Base-by-base conservation (phyloP, 257 asterid genomes). In the Eustoma russellianum region DNA sequence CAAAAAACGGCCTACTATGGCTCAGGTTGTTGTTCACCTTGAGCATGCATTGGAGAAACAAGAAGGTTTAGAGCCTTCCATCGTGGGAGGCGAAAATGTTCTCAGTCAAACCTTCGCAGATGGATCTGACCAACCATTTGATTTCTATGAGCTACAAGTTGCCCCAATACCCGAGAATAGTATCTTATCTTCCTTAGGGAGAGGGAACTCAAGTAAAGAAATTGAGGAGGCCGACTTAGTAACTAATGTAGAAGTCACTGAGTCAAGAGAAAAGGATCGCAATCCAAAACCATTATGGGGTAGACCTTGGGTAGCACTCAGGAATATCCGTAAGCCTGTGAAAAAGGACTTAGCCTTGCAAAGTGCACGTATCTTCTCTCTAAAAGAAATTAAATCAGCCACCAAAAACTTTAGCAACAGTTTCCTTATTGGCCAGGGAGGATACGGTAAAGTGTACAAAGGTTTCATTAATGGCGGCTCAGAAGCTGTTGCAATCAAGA, bases 401-500 rank as follows among this genome's bases (percentile, higher is more conserved):
- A 11, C 45, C 35, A 14, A 53, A 15, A 43, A 14, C 57, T 9
- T 33, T 38, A 38, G 43, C 43, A 24, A 24, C 3, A 5, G 3
- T 24, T 24, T 24, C 30, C 30, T 15, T 52, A 55, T 48, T 50
- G 59, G 69, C 0, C 28, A 9, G 52, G 66, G 73, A 1, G 66
- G 63, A 14, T 58, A 57, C 12, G 70, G 65, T 5, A 58, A 24
- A 1, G 70, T 58, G 8, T 65, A 65, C 48, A 65, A 58, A 47
- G 70, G 70, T 18, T 52, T 33, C 50, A 28, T 65, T 11, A 8
- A 15, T 15, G 45, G 53, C 12, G 30, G 52, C 14, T 28, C 41
- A 3, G 62, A 28, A 17, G 15, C 45, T 57, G 53, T 57, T 46
- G 52, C 62, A 11, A 50, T 57, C 16, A 57, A 57, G 19, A 17